Evolutionary conservation across 1,139 yeast genomes (phyloP).

Genomic region (Komagataea norvegica): DNA sequence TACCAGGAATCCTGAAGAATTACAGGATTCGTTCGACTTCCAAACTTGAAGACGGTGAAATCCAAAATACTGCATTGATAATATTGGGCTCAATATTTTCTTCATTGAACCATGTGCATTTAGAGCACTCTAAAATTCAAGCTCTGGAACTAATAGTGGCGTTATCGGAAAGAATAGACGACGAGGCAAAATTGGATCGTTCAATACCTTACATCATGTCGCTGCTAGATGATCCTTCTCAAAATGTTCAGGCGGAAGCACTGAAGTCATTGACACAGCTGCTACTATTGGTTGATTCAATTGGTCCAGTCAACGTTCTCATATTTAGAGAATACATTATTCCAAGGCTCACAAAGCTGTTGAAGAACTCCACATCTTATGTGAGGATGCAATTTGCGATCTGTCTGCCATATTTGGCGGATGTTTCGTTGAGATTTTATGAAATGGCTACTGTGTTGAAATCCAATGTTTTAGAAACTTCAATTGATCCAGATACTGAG

Average conservation of each 20-base stretch:
- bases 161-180: slow-evolving; percentile 70
- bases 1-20: slow-evolving; percentile 42
- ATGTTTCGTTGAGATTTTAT: slow-evolving; percentile 57
- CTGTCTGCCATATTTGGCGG: slow-evolving; percentile 67
- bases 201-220: slow-evolving; percentile 73
- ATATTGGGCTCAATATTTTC: slow-evolving; percentile 62
- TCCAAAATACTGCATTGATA: slow-evolving; percentile 54
- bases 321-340: slow-evolving; percentile 77
- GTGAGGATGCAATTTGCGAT: slow-evolving; percentile 67
- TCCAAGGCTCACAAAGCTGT: slow-evolving; percentile 57
- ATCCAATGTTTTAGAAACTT: slow-evolving; percentile 34
- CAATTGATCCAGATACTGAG: slow-evolving; percentile 40
- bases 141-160: slow-evolving; percentile 77
- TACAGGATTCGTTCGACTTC: slow-evolving; percentile 41
- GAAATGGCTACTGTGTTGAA: slow-evolving; percentile 59
- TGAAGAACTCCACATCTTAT: slow-evolving; percentile 37
- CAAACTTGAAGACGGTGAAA: slow-evolving; percentile 19
- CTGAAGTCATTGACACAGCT: slow-evolving; percentile 58
- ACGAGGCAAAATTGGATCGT: slow-evolving; percentile 81
- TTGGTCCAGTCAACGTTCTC: slow-evolving; percentile 71
- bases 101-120: slow-evolving; percentile 57
- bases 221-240: slow-evolving; percentile 48
- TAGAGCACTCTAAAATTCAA: slow-evolving; percentile 56
- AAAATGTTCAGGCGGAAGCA: slow-evolving; percentile 58
- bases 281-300: slow-evolving; percentile 55